Base-by-base conservation (phyloP, 768 basidiomycete genomes). In the Phallus indusiatus region DNA sequence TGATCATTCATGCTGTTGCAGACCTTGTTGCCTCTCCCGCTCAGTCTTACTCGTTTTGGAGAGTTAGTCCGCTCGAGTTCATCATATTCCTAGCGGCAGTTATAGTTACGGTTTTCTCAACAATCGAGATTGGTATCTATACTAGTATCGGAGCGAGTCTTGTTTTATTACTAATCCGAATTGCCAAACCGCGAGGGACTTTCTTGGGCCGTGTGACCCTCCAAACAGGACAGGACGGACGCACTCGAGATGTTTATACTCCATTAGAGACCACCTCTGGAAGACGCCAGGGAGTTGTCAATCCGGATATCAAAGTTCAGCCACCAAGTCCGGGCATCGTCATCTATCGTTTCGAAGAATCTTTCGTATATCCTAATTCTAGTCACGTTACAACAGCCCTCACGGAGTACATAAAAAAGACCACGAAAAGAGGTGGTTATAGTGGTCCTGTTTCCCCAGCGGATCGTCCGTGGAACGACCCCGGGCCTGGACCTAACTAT, bases 401-500 rank as follows among this genome's bases (percentile, higher is more conserved):
- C 21, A 87, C 94, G 21, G 86, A 87, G 64, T 77, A 92, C 64
- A 90, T 96, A 63, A 93, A 88, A 72, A 73, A 72, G 56, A 77
- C 85, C 65, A 91, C 86, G 66, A 79, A 83, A 34, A 81, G 88
- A 54, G 93, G 90, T 20, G 81, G 78, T 65, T 88, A 94, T 69
- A 76, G 88, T 70, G 76, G 78, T 55, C 66, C 72, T n/a, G 75
- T 90, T 62, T 79, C 72, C 58, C 71, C 82, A 49, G 76, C 79
- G 61, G 92, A 95, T 68, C 82, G 94, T 47, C 81, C 90, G 12
- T 99, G 95, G 95, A 99, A 99, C 68, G 94, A 96, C 65, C 85
- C 90, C 10, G 90, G 91, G 24, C 88, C 89, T 18, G 65, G 70
- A 53, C 75, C 77, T 17, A 76, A 77, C 14, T 72, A 71, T 0